phyloP scores from a whole-genome alignment of 306 rosid species.

The Cyclanthera cordifolia region DNA sequence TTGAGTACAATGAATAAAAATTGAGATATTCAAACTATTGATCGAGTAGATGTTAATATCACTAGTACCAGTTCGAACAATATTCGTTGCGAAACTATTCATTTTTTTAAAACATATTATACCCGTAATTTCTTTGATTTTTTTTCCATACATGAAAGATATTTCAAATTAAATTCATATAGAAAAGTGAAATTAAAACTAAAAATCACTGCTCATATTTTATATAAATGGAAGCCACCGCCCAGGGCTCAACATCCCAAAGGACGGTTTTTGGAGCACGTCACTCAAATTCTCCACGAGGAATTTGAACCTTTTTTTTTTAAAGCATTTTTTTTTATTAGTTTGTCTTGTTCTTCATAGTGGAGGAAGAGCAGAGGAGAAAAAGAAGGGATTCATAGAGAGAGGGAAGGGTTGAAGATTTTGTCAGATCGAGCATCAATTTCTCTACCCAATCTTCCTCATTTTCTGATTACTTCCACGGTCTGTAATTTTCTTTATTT shows the following conservation, averaged over 20 bases:
- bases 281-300: neutral
- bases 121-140: too few species aligned
- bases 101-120: too few species aligned
- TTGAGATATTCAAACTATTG: too few species aligned
- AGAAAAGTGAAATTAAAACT: too few species aligned
- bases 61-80: too few species aligned
- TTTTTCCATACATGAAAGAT: too few species aligned
- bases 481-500: neutral
- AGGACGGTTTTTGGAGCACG: slow-evolving; percentile 1
- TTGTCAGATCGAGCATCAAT: slow-evolving; percentile 12
- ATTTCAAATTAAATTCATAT: too few species aligned
- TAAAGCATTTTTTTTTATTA: neutral
- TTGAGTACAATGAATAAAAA: too few species aligned
- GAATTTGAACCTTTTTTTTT: neutral
- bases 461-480: neutral
- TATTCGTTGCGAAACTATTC: too few species aligned
- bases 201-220: too few species aligned
- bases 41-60: too few species aligned
- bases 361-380: neutral
- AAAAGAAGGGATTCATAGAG: neutral
- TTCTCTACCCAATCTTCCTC: slow-evolving; percentile 1
- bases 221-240: slow-evolving; percentile 11
- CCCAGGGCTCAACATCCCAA: neutral
- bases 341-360: slow-evolving; percentile 13
- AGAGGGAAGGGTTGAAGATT: neutral